These are phyloP conservation scores for Gloeopeniophorella convolvens DNA, from an alignment of 768 basidiomycete species.

Conservation along the genomic window DNA sequence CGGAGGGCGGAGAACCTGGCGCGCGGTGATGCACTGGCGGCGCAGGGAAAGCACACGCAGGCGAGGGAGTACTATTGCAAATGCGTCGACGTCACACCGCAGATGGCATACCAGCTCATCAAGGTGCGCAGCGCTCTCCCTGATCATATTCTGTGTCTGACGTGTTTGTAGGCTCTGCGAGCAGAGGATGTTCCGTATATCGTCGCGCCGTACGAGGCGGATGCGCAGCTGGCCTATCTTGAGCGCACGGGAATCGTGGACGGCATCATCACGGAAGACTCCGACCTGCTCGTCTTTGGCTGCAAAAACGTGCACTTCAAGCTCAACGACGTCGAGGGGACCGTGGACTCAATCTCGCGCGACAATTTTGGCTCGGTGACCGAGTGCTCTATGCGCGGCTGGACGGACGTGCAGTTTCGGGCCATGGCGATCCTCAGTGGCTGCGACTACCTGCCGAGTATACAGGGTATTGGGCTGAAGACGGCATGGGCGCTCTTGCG, in stretches of 20 bases:
- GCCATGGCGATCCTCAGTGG: constrained; percentile 91
- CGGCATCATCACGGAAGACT: constrained; percentile 95
- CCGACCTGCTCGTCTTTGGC: constrained; percentile 96
- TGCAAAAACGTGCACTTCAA: constrained; percentile 92
- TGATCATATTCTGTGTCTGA: neutral
- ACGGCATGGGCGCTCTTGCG: constrained; percentile 79
- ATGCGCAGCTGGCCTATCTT: constrained; percentile 92
- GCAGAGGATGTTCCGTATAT: constrained; percentile 79
- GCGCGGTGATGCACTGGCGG: constrained; percentile 62
- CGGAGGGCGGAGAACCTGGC: constrained; percentile 71
- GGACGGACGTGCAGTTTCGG: constrained; percentile 87
- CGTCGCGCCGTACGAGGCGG: constrained; percentile 98
- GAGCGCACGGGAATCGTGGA: constrained; percentile 78
- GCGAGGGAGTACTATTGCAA: constrained; percentile 88
- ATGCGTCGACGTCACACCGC: constrained; percentile 90
- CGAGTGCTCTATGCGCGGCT: constrained; percentile 75
- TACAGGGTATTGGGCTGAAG: constrained; percentile 89
- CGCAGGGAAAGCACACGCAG: constrained; percentile 71
- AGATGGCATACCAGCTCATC: constrained; percentile 96
- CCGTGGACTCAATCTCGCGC: constrained; percentile 62
- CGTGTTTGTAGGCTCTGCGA: constrained; percentile 60
- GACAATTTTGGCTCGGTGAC: constrained; percentile 59
- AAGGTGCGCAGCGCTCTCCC: constrained; percentile 53
- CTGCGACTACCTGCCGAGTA: constrained; percentile 88
- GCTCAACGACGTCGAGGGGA: constrained; percentile 61